Evolutionary conservation across 2,329 filamentous ascomycete species (phyloP), one percentile per base, ranked within the genome.

Genomic region (Fusarium decemcellulare): DNA sequence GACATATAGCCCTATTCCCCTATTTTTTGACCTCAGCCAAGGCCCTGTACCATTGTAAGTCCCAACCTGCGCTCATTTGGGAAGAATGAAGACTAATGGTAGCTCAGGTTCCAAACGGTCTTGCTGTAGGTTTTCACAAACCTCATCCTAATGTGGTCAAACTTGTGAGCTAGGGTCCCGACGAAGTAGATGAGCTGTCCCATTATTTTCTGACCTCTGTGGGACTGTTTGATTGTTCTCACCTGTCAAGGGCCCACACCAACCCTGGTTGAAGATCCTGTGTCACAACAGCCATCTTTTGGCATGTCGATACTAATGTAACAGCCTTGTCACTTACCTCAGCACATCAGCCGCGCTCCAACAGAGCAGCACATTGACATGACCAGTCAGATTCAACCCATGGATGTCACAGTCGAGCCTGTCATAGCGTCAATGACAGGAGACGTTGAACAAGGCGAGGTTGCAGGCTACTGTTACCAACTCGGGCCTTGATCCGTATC

Each of bases 331-430:
- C 39, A 53, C 18, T 37, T 6, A 34, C 51, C 37, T 50, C 46
- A 14, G 39, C 23, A 27, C 53, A 52, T 47, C 36, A 34, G 57
- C 30, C 55, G 61, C 62, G 53, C 53, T 46, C 15, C 34, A 30
- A 30, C 43, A 55, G 37, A 46, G 43, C n/a, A 48, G 30, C n/a
- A 43, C 42, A 27, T 52, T 32, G 29, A 32, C 23, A 57, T 61
- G 67, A 61, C 63, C 27, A 58, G 67, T 68, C 67, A 68, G 40
- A 52, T 48, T 68, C 57, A 51, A 46, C 18, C 50, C 66, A 55
- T 47, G 30, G 42, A 70, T 58, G 67, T 23, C 39, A 42, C 42
- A 23, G 39, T 36, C 34, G 44, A 44, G 37, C 47, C 44, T 27
- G 16, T 47, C 14, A 42, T 54, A 40, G 52, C 42, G 34, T 61